Percentiles rank a stretch among this genome's conserved stretches.
Evolutionary conservation across 257 asterid species (phyloP).

Genomic region (Solanum etuberosum): DNA sequence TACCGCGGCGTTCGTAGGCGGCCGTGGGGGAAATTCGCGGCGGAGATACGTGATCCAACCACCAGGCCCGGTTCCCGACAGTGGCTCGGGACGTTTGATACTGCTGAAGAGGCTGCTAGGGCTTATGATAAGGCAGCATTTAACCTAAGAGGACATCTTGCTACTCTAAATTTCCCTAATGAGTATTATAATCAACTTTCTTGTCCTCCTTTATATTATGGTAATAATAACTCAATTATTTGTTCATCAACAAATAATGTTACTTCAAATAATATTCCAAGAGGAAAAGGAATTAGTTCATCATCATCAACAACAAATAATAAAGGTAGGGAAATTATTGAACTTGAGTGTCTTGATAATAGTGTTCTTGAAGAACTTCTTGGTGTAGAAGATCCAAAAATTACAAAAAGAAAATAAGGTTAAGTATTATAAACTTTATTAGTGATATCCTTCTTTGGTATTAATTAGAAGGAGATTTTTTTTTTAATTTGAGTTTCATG

Average conservation of each 20-base stretch:
- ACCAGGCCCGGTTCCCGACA: conserved; percentile 34
- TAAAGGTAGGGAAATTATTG: conserved; percentile 27
- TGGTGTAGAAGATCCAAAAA: conserved; percentile 21
- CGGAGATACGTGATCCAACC: conserved; percentile 64
- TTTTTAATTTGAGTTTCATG: background rate
- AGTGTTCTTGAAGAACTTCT: conserved; percentile 53
- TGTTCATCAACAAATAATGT: background rate
- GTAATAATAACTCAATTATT: background rate
- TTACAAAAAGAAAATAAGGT: conserved; percentile 12
- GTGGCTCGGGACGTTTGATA: conserved; percentile 66
- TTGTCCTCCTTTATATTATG: conserved; percentile 30
- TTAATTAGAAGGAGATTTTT: background rate
- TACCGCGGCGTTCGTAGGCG: conserved; percentile 50
- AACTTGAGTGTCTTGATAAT: conserved; percentile 39
- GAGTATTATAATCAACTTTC: conserved; percentile 46
- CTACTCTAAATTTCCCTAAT: conserved; percentile 40
- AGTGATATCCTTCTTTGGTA: background rate
- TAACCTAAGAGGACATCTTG: conserved; percentile 41
- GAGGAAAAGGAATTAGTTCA: background rate
- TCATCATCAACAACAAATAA: conserved; percentile 2
- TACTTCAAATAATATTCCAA: background rate
- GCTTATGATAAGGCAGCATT: conserved; percentile 44
- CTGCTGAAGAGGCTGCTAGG: conserved; percentile 57
- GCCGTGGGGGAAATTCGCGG: conserved; percentile 66
- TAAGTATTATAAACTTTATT: background rate